These are phyloP conservation scores for Zymoseptoria pseudotritici DNA, from an alignment of 2,329 filamentous ascomycete species.

Conservation along the genomic window DNA sequence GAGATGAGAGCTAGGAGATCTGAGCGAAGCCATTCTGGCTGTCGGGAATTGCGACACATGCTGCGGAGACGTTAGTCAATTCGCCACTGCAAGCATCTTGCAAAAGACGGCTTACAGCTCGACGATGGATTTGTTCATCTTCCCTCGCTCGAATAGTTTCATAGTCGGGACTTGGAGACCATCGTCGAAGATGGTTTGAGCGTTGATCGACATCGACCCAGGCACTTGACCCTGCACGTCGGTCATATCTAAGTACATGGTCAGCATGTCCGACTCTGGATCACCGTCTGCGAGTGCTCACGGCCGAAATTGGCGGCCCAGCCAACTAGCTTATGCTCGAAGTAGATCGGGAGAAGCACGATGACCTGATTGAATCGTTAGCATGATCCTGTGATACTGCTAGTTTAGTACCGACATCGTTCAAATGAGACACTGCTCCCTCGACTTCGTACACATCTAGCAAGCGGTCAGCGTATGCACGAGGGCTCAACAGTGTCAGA, in stretches of 20 bases:
- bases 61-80: neutral
- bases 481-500: too few relatives aligned
- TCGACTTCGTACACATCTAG: constrained; percentile 21
- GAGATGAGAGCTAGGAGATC: constrained; percentile 22
- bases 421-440: constrained; percentile 21
- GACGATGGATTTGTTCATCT: constrained; percentile 22
- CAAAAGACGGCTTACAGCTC: constrained; percentile 9
- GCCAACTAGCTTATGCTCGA: constrained; percentile 21
- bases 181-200: constrained; percentile 23
- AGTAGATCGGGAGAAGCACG: constrained; percentile 19
- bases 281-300: neutral
- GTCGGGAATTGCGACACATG: constrained; percentile 21
- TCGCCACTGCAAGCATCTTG: neutral
- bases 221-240: constrained; percentile 24
- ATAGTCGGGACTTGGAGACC: constrained; percentile 23
- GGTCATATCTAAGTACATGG: constrained; percentile 13
- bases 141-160: constrained; percentile 23
- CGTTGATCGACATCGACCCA: constrained; percentile 23
- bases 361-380: constrained; percentile 5
- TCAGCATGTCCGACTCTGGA: neutral
- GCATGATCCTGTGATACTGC: neutral
- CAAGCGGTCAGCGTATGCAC: neutral
- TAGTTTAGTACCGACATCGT: constrained; percentile 10
- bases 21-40: constrained; percentile 22
- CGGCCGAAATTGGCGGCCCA: constrained; percentile 24